These are phyloP conservation scores for Candolleomyces aberdarensis DNA, from an alignment of 768 basidiomycete genomes.

Conservation along the genomic window DNA sequence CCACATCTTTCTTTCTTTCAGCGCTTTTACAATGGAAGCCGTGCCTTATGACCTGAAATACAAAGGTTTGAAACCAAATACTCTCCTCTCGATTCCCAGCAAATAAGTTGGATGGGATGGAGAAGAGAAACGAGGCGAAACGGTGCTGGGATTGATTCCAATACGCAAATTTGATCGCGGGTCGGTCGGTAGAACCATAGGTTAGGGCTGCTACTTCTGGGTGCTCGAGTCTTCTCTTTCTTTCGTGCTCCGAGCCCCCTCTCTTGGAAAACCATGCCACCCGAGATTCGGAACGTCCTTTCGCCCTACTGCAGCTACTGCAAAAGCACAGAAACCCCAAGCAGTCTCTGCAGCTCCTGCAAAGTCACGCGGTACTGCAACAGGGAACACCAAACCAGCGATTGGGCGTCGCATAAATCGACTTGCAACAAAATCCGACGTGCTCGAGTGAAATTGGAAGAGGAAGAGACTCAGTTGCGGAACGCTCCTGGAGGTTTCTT, in stretches of 20 bases:
- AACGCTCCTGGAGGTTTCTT: not conserved
- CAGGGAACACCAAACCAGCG: slow-evolving; percentile 7
- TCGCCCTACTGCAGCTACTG: not conserved
- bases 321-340: not conserved
- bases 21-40: too few relatives aligned
- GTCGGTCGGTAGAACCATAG: not conserved
- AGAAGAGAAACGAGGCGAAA: not conserved
- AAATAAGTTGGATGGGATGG: not conserved
- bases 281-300: not conserved
- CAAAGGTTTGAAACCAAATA: too few relatives aligned
- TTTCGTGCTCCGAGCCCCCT: not conserved
- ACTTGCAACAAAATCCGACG: slow-evolving; percentile 4
- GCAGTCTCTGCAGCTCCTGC: slow-evolving; percentile 4
- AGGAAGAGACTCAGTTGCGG: slow-evolving; percentile 3
- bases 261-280: not conserved
- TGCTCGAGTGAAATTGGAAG: not conserved
- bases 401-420: slow-evolving; percentile 7
- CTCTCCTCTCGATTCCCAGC: too few relatives aligned
- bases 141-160: not conserved
- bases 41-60: too few relatives aligned
- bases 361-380: slow-evolving; percentile 9
- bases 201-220: not conserved
- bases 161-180: not conserved
- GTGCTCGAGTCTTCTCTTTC: too few relatives aligned
- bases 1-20: too few relatives aligned